Evolutionary conservation across 2,329 filamentous ascomycete species (phyloP).

Genomic region (Parafenestella ontariensis): DNA sequence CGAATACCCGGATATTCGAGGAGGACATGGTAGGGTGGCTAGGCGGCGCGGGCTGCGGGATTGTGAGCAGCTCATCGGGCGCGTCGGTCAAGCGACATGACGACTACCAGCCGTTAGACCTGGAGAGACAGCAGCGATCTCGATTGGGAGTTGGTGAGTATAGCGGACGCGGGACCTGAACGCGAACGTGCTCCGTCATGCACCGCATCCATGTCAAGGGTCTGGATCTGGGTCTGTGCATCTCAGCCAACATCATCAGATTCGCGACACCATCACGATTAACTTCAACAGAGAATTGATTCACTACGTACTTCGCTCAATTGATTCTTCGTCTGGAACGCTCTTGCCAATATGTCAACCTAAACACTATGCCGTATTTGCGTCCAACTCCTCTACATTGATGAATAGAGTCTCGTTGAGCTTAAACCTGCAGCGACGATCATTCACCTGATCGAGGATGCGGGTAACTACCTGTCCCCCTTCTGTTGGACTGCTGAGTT

Average conservation of each 20-base stretch:
- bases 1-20: slow-evolving; percentile 88
- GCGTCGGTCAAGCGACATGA: slow-evolving; percentile 35
- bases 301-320: too few relatives aligned
- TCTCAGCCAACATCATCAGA: not conserved
- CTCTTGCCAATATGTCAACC: too few relatives aligned
- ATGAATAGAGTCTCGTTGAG: too few relatives aligned
- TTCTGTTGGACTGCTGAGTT: too few relatives aligned
- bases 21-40: slow-evolving; percentile 40
- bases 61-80: slow-evolving; percentile 42
- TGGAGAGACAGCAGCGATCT: slow-evolving; percentile 5
- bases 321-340: too few relatives aligned
- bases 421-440: too few relatives aligned
- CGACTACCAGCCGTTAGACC: slow-evolving; percentile 21
- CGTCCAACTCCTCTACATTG: not conserved
- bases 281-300: not conserved
- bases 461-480: too few relatives aligned
- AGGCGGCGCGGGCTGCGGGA: slow-evolving; percentile 35
- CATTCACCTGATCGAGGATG: too few relatives aligned
- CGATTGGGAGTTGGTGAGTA: slow-evolving; percentile 1
- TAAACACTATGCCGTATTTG: not conserved
- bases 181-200: slow-evolving; percentile 3
- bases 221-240: not conserved
- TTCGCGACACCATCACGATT: not conserved
- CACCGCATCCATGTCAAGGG: not conserved
- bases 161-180: not conserved